Percentiles rank a stretch among this genome's conserved stretches.
phyloP scores from a whole-genome alignment of 2,329 filamentous ascomycete genomes.

The Fusarium concolor region DNA sequence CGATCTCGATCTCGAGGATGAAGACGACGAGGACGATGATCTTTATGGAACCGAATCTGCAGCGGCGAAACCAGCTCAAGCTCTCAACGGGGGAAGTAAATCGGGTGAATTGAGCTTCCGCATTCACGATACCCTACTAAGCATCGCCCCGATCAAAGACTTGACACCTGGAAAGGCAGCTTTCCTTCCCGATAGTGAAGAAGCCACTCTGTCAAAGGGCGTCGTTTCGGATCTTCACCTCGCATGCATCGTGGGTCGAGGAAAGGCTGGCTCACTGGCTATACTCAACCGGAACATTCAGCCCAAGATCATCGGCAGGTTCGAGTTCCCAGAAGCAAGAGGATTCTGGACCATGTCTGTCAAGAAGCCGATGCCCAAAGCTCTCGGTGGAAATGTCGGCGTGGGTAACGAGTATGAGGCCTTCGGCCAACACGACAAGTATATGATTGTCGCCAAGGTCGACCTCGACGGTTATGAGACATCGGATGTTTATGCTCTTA shows the following conservation, averaged over 20 bases:
- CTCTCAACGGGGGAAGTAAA: slow-evolving; percentile 57
- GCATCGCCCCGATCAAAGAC: slow-evolving; percentile 82
- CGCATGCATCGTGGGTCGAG: slow-evolving; percentile 71
- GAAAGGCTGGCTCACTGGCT: slow-evolving; percentile 76
- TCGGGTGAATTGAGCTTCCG: slow-evolving; percentile 77
- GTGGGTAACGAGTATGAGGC: slow-evolving; percentile 67
- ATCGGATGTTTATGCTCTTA: slow-evolving; percentile 81
- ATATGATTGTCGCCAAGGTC: slow-evolving; percentile 84
- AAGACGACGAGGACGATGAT: slow-evolving; percentile 74
- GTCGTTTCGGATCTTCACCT: slow-evolving; percentile 70
- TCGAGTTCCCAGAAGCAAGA: slow-evolving; percentile 78
- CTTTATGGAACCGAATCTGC: slow-evolving; percentile 71
- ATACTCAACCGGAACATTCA: slow-evolving; percentile 83
- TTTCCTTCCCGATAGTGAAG: slow-evolving; percentile 58
- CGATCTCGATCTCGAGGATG: slow-evolving; percentile 66
- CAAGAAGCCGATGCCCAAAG: slow-evolving; percentile 74
- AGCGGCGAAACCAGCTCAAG: slow-evolving; percentile 64
- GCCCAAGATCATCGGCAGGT: slow-evolving; percentile 75
- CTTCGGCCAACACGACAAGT: slow-evolving; percentile 77
- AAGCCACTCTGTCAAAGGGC: slow-evolving; percentile 55
- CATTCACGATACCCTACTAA: slow-evolving; percentile 80
- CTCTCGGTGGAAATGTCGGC: slow-evolving; percentile 62
- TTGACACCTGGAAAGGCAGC: slow-evolving; percentile 74
- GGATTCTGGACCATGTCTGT: slow-evolving; percentile 85
- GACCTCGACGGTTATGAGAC: slow-evolving; percentile 76